Evolutionary conservation across 345 rosid genomes (phyloP).

Genomic region (Citrus cavaleriei): DNA sequence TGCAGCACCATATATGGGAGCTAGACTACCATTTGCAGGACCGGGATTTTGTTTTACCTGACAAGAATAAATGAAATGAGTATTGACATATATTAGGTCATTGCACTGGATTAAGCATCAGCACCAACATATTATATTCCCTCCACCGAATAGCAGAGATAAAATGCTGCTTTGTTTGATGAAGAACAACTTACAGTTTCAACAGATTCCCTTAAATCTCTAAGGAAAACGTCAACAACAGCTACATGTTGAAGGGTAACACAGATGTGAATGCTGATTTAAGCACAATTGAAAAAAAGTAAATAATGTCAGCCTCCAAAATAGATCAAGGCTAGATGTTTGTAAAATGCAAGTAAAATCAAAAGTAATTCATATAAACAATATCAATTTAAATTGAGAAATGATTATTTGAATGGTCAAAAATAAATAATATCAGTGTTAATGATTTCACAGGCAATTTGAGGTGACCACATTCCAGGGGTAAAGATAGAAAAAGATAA

Average conservation of each 20-base stretch:
- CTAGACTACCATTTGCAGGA: slow-evolving; percentile 76
- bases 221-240: slow-evolving; percentile 53
- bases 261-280: slow-evolving; percentile 80
- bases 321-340: neutral
- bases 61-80: neutral
- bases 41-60: slow-evolving; percentile 88
- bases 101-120: neutral
- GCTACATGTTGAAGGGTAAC: slow-evolving; percentile 86
- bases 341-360: neutral
- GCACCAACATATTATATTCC: neutral
- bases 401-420: neutral
- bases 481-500: neutral
- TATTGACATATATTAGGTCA: neutral
- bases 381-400: neutral
- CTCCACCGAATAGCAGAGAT: neutral
- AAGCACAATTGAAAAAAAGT: slow-evolving; percentile 7
- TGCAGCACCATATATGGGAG: slow-evolving; percentile 94
- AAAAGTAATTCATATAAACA: neutral
- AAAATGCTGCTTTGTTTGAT: neutral
- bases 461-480: neutral
- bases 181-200: slow-evolving; percentile 52
- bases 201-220: slow-evolving; percentile 69
- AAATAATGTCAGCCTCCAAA: neutral
- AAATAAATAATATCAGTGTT: neutral
- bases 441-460: neutral